Evolutionary conservation across 2,329 filamentous ascomycete species (phyloP), one percentile per base, ranked within the genome.

Genomic region (Aureobasidium sp.): DNA sequence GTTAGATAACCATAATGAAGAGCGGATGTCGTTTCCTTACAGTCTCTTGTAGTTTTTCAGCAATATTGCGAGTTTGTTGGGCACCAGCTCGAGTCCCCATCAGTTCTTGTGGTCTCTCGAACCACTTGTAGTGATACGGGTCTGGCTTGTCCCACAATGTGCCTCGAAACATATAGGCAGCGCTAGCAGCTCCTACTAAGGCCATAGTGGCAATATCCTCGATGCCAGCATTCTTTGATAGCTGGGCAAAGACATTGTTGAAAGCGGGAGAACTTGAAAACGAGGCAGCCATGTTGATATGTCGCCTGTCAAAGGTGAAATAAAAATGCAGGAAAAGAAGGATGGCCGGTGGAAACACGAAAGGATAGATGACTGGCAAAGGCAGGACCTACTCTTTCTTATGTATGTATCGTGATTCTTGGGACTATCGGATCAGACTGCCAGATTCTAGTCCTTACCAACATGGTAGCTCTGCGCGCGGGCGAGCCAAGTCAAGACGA

Each of bases 161-260:
- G 3, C 45, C 45, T 14, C 16, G 10, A 6, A 32, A 29, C 17
- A 51, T 34, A n/a, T 30, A 51, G 4, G 47, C 54, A 32, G 57
- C 51, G 17, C 55, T 55, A 6, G 55, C 44, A 14, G 54, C 35
- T 4, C 56, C 58, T 16, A 60, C 38, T 17, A 58, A 19, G 21
- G 54, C 56, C 29, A 59, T 41, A 1, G 58, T 56, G 10, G 56
- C 40, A 8, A 56, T 39, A 47, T 60, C 57, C 29, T 59, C 57
- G 27, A 53, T 29, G 17, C 41, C 24, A 2, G 57, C 34, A 22
- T 25, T 37, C 16, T 44, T 16, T 5, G 27, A 32, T 6, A 44
- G 4, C 14, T 14, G 27, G 25, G 39, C 4, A 11, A 41, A 29
- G n/a, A 41, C 39, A 29, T 41, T 27, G 27, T 32, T 44, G 8